These are phyloP conservation scores for Lentinus tigrinus DNA, from an alignment of 768 basidiomycete genomes.

Conservation along the genomic window DNA sequence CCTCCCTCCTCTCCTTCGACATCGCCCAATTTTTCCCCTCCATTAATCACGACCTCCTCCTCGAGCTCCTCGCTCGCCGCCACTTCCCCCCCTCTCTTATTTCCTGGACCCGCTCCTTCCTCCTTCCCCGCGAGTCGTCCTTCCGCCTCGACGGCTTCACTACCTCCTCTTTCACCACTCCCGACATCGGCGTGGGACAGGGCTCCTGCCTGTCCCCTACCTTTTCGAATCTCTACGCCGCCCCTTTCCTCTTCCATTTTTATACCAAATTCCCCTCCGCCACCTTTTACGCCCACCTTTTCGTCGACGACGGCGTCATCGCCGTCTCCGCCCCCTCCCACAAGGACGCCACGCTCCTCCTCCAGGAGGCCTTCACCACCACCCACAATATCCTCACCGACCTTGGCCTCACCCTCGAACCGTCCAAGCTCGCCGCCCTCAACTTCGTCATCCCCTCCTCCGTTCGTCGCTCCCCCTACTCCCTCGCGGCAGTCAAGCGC, in stretches of 20 bases:
- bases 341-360: not conserved
- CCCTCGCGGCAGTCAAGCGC: not conserved
- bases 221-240: constrained; percentile 13
- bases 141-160: constrained; percentile 6
- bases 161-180: not conserved
- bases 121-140: constrained; percentile 2
- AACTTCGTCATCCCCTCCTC: too few relatives aligned
- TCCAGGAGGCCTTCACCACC: not conserved
- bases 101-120: constrained; percentile 13
- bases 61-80: constrained; percentile 2
- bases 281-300: constrained; percentile 7
- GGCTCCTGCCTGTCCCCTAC: constrained; percentile 19
- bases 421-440: too few relatives aligned
- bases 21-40: constrained; percentile 22
- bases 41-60: constrained; percentile 13
- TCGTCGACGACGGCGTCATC: constrained; percentile 17
- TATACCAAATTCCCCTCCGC: too few relatives aligned
- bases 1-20: constrained; percentile 17
- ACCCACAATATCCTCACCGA: not conserved
- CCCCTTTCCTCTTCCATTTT: constrained; percentile 8
- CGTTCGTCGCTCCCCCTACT: not conserved
- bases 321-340: not conserved
- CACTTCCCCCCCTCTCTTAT: constrained; percentile 12
- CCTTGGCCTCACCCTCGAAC: too few relatives aligned
- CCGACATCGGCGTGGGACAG: constrained; percentile 12